A percentile compares a stretch with the other conserved stretches of the same genome.
phyloP scores from a whole-genome alignment of 495 filamentous ascomycete species.

The Penicillium odoratum region DNA sequence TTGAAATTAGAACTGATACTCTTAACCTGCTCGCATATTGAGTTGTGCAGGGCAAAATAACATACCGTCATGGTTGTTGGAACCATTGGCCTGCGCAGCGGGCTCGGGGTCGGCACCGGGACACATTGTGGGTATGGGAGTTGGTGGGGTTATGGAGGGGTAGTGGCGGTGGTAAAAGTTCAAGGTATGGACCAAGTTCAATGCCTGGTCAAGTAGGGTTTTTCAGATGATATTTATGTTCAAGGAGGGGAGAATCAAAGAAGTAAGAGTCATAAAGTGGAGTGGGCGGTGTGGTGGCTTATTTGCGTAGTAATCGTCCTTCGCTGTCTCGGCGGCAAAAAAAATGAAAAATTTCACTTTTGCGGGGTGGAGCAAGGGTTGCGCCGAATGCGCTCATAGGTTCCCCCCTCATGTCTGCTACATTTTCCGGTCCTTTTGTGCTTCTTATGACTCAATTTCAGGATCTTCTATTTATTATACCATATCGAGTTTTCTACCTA shows the following conservation, averaged over 20 bases:
- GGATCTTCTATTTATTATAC: neutral
- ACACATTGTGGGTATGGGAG: conserved; percentile 41
- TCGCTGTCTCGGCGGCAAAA: conserved; percentile 28
- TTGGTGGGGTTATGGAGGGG: conserved; percentile 30
- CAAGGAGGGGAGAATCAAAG: conserved; percentile 4
- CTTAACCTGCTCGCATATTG: neutral
- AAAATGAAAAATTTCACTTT: conserved; percentile 27
- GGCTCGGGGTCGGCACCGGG: conserved; percentile 48
- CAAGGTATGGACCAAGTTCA: conserved; percentile 4
- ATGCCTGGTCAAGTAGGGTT: conserved; percentile 4
- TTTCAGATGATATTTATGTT: conserved; percentile 19
- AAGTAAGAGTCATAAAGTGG: conserved; percentile 31
- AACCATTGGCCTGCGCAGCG: conserved; percentile 39
- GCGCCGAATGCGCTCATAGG: conserved; percentile 18
- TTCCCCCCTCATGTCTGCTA: neutral
- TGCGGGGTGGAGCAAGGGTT: conserved; percentile 18
- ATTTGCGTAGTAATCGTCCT: conserved; percentile 27
- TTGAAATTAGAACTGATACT: neutral
- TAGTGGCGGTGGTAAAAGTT: conserved; percentile 7
- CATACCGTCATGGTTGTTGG: conserved; percentile 27
- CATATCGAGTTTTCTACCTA: neutral
- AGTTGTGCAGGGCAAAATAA: neutral
- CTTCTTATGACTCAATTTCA: neutral
- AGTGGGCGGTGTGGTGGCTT: conserved; percentile 25
- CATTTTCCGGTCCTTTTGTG: neutral